Base-by-base conservation (phyloP, 179 eudicot species). In the Beta corolliflora region DNA sequence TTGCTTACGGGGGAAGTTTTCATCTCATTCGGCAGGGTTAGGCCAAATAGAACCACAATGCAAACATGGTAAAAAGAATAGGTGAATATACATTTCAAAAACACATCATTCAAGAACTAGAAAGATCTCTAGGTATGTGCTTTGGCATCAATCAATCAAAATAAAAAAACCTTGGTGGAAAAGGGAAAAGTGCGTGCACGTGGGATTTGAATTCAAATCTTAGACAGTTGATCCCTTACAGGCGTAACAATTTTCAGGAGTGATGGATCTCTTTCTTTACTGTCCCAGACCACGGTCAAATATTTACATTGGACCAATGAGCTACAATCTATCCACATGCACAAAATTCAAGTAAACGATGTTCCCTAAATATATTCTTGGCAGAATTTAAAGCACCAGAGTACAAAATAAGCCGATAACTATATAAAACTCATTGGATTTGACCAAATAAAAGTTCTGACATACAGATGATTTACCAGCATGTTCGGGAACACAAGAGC, bases 61-160 rank as follows among this genome's bases (percentile, higher is more conserved):
- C 45, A 73, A 50, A 52, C n/a, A 73, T 7, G 76, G 14, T 15
- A 36, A 44, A 50, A 4, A 68, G 6, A 44, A 6, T 44, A 44
- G 45, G 13, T 70, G 13, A 46, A 46, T 19, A 1, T 70, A 69
- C 9, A 11, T 5, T 31, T 44, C 1, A 1, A 18, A 70, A 70
- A 70, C 14, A 46, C 18, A 70, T 16, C 54, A 18, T 46, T 45
- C 54, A 31, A 36, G 79, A 77, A 73, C 1, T 60, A 16, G 31
- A 69, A 36, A 63, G 13, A 61, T 72, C 44, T 61, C 16, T 44
- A 3, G 11, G 15, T 45, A 44, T 66, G 70, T 52, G 31, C 50
- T 58, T 72, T 75, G 50, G 79, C 70, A 76, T 65, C 25, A 25
- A 76, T 60, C 70, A 60, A 21, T 13, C 41, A 36, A 31, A n/a